Evolutionary conservation across 2,329 filamentous ascomycete genomes (phyloP), one percentile per base, ranked within the genome.

Genomic region (Torrubiella hemipterigena): DNA sequence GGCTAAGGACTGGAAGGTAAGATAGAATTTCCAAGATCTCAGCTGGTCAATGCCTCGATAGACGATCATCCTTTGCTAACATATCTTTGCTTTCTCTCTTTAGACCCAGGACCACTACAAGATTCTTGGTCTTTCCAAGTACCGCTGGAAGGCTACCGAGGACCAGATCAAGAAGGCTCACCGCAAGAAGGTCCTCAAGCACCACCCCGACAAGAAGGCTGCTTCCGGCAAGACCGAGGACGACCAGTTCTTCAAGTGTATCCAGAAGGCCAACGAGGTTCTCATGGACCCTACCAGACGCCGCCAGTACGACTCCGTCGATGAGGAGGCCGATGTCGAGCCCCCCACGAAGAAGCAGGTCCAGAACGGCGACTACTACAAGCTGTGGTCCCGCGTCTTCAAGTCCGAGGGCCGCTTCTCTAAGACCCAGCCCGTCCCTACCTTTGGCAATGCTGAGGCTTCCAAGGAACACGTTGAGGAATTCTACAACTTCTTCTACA

Each of bases 401-500:
- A 85, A 89, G 58, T 68, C 85, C 24, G 91, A 98, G 64, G 81
- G 65, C 10, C 85, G 91, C 41, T 98, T 98, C 75, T 93, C 83
- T 58, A 91, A 86, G 60, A 69, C 60, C 38, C 83, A 93, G 54
- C 89, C 89, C 6, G 91, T 95, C 4, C 93, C 91, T 6, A 63
- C 70, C 46, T 77, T 98, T 36, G 91, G 91, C 40, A 73, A 84
- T 51, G 83, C 84, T 42, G 81, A 93, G 43, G 79, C 82, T 51
- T 74, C 74, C 47, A 83, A 87, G 61, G 83, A 93, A 52, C 79
- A 94, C 7, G 91, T 98, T 28, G 87, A 96, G 53, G 67, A 69
- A 32, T 98, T 98, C 61, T 98, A 98, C 74, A 94, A 98, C 72
- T 98, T 96, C 69, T 98, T 83, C 80, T 98, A 96, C 71, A 93